Evolutionary conservation across 106 monocot species (phyloP), one percentile per base, ranked within the genome.

Genomic region (Agapanthus africanus): DNA sequence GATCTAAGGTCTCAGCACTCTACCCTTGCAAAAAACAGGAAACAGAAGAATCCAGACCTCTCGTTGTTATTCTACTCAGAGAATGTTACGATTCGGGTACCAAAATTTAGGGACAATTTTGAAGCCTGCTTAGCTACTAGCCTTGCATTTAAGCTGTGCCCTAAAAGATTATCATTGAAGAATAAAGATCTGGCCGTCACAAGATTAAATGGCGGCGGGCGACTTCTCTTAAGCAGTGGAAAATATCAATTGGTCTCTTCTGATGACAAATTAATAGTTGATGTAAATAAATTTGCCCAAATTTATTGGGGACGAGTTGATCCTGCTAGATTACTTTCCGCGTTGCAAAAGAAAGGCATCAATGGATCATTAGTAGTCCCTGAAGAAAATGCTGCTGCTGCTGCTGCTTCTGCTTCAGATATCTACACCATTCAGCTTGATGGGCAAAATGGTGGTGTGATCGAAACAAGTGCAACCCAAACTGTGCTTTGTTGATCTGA

Each of bases 161-260:
- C 88, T 44, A 84, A 25, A 68, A 79, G 54, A 59, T 46, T 84
- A 40, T 6, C 27, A 16, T 37, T 70, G 13, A 59, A 74, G 33
- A 63, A 76, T 37, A 52, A 75, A 35, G 76, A 79, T 46, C 72
- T 74, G 16, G 88, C 88, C n/a, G 65, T 84, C 31, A 84, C 88
- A 14, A 84, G 84, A 67, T 70, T 88, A 34, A 71, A 73, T n/a
- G n/a, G n/a, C 11, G 79, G 78, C 21, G 76, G 78, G 22, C 73
- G 63, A 63, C 72, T 81, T 40, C 41, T 81, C 27, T 54, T 88
- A 42, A 71, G 70, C 42, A 81, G 79, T 27, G 84, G 88, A 4
- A 71, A 71, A 14, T 79, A 81, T 74, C 27, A 59, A 18, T 60
- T 88, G 52, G 70, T 69, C 63, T 25, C 70, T 26, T 22, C 63